Base-by-base conservation (phyloP, 257 asterid genomes). In the Solanum acaule region DNA sequence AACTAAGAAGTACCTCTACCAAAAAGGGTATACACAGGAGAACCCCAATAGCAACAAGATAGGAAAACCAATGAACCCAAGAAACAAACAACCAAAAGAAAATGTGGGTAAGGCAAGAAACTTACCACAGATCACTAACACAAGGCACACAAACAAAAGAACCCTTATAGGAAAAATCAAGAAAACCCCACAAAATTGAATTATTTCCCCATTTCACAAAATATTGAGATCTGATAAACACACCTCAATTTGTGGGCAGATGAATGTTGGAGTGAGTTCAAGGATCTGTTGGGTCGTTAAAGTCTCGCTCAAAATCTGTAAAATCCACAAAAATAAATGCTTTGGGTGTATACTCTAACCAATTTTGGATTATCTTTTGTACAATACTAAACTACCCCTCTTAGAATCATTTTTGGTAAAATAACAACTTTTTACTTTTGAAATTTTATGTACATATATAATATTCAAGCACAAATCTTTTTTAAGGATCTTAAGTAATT, bases 221-320 rank as follows among this genome's bases (percentile, higher is more conserved):
- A n/a, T 25, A 25, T 78, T 78, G 85, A 78, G 85, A 78, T 78
- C 85, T 78, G 85, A 8, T 33, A 42, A 42, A 78, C 65, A 25
- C 25, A 42, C 85, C 85, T 78, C 42, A 78, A 10, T 8, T 38
- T 38, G 34, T 38, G 83, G 59, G 84, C 59, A 8, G 59, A 23
- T 77, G 23, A 78, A 78, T 78, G 37, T 42, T 78, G n/a, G n/a
- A 40, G 22, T 23, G 84, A 23, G 5, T 67, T 67, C 7, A 14
- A 72, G 59, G 84, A 78, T 78, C 84, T 78, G 84, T 78, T 73
- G 82, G 49, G 85, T 78, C 65, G 85, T 42, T 78, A 78, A 78
- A 78, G 61, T 40, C 84, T 23, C 63, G 40, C 84, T 77, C 37
- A 13, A 16, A 11, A 27, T 42, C 37, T 4, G n/a, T 42, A 78